Evolutionary conservation across 768 basidiomycete genomes (phyloP).

Genomic region (Zangia roseola): DNA sequence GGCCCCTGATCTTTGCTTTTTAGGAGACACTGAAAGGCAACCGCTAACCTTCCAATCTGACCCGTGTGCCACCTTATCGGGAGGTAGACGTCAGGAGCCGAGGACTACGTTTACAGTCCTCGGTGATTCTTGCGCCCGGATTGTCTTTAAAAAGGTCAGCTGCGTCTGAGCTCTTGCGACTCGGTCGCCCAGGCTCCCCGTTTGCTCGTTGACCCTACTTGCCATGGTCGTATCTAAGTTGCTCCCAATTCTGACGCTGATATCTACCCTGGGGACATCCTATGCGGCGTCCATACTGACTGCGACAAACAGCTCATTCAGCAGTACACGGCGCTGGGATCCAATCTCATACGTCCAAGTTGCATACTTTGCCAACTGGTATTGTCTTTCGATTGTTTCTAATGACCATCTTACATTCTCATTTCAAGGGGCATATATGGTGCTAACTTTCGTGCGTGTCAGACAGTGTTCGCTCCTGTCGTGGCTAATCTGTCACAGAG

Average conservation of each 20-base stretch:
- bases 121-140: conserved; percentile 1
- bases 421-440: conserved; percentile 54
- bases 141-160: conserved; percentile 16
- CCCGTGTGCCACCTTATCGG: conserved; percentile 16
- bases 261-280: conserved; percentile 10
- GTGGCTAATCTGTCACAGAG: conserved; percentile 39
- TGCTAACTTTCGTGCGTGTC: conserved; percentile 56
- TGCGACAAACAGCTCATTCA: background rate
- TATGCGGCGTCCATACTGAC: conserved; percentile 14
- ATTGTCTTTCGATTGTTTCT: background rate
- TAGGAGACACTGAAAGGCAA: conserved; percentile 6
- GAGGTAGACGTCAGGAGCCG: conserved; percentile 9
- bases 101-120: conserved; percentile 11
- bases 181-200: background rate
- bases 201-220: background rate
- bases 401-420: background rate
- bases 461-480: background rate
- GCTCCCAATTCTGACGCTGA: conserved; percentile 6
- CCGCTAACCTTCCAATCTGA: conserved; percentile 10
- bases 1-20: conserved; percentile 3
- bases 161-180: background rate
- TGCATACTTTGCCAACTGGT: conserved; percentile 40
- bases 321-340: conserved; percentile 10
- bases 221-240: background rate
- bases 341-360: conserved; percentile 30